Percentiles rank a stretch among this genome's conserved stretches.
Conservation (phyloP, 495 filamentous ascomycete species). For the Lophiostoma macrostomum region DNA sequence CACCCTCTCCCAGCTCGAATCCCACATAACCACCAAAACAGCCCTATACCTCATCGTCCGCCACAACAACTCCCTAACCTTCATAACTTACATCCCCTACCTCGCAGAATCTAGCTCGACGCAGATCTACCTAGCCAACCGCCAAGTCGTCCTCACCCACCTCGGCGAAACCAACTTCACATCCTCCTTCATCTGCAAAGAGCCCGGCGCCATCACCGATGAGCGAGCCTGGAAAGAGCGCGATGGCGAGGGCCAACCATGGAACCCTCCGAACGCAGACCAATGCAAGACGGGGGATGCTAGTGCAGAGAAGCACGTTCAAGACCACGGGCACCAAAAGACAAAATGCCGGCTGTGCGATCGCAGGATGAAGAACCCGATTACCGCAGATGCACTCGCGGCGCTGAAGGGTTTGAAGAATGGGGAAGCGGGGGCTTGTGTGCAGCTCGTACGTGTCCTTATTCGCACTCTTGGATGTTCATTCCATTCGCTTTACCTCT, state of each 20-base stretch:
- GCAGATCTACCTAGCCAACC: constrained; percentile 1
- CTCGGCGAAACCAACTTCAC: constrained; percentile 8
- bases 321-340: constrained; percentile 9
- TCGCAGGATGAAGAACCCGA: constrained; percentile 21
- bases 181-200: constrained; percentile 14
- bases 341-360: constrained; percentile 24
- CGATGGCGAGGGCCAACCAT: not conserved
- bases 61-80: not conserved
- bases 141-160: not conserved
- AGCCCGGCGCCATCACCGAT: constrained; percentile 11
- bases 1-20: not conserved
- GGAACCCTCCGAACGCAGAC: no score
- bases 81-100: constrained; percentile 21
- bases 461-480: not conserved
- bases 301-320: not conserved
- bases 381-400: not conserved
- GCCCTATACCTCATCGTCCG: constrained; percentile 12
- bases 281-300: not conserved
- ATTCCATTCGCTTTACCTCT: no score
- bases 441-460: constrained; percentile 10
- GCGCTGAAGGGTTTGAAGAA: not conserved
- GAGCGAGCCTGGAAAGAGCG: constrained; percentile 15
- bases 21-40: constrained; percentile 1
- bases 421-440: constrained; percentile 3
- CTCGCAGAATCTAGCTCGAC: not conserved